These are phyloP conservation scores for Martiniozyma abietophila DNA, from an alignment of 805 yeast species.

Conservation along the genomic window DNA sequence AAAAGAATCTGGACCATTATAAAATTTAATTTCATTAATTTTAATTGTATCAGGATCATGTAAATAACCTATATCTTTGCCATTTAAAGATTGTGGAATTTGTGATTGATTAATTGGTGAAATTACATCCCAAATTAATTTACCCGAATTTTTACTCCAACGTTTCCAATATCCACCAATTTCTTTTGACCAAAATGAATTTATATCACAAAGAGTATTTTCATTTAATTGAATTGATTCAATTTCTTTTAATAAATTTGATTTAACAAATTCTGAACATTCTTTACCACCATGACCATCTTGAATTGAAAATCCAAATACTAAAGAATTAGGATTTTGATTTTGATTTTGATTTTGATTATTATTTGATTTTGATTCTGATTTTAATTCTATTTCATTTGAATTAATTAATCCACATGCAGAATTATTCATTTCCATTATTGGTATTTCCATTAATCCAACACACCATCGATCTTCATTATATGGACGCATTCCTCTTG, in stretches of 20 bases:
- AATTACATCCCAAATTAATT: constrained; percentile 5
- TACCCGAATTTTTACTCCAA: constrained; percentile 39
- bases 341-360: too few relatives aligned
- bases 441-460: constrained; percentile 27
- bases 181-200: constrained; percentile 43
- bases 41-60: too few relatives aligned
- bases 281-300: constrained; percentile 94
- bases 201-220: constrained; percentile 30
- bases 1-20: too few relatives aligned
- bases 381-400: too few relatives aligned
- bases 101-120: background rate
- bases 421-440: constrained; percentile 8
- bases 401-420: constrained; percentile 11
- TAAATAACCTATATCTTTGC: background rate
- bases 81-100: background rate
- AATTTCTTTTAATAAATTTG: constrained; percentile 42
- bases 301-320: constrained; percentile 67
- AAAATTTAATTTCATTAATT: too few relatives aligned
- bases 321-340: constrained; percentile 21
- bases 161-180: constrained; percentile 85
- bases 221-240: constrained; percentile 36
- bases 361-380: too few relatives aligned
- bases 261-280: constrained; percentile 53
- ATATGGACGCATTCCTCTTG: constrained; percentile 63
- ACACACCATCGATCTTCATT: constrained; percentile 81